These are phyloP conservation scores for Phoenix dactylifera DNA, from an alignment of 176 grass and related monocot genomes.

Conservation along the genomic window DNA sequence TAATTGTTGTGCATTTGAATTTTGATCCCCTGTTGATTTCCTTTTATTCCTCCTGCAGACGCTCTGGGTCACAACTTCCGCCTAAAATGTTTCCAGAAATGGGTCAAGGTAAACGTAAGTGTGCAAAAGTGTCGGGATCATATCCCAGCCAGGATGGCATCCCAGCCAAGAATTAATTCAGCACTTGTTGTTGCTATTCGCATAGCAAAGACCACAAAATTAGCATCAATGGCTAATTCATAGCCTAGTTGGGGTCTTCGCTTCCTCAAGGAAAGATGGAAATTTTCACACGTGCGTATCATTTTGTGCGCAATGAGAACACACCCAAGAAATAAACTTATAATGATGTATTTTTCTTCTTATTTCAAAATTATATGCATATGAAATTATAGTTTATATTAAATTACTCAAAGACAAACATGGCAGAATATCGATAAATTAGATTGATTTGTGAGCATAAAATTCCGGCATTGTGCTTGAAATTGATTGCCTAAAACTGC, in stretches of 20 bases:
- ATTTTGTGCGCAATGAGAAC: slow-evolving; percentile 79
- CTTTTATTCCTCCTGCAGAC: slow-evolving; percentile 37
- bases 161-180: no score
- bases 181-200: slow-evolving; percentile 62
- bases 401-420: no score
- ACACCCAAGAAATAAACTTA: slow-evolving; percentile 42
- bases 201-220: slow-evolving; percentile 58
- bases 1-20: no score
- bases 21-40: background rate
- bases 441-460: no score
- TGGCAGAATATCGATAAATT: no score
- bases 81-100: slow-evolving; percentile 86
- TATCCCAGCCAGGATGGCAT: slow-evolving; percentile 66
- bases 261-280: no score
- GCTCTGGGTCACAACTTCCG: slow-evolving; percentile 86
- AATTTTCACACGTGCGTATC: slow-evolving; percentile 24
- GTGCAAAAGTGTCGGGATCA: slow-evolving; percentile 47
- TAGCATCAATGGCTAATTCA: slow-evolving; percentile 18
- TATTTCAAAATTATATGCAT: no score
- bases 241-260: no score
- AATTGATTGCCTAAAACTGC: no score
- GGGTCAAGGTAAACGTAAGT: slow-evolving; percentile 62
- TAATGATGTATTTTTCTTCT: no score
- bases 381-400: no score
- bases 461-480: no score